Base-by-base conservation (phyloP, 2,329 filamentous ascomycete species). In the Penicillium paneum region DNA sequence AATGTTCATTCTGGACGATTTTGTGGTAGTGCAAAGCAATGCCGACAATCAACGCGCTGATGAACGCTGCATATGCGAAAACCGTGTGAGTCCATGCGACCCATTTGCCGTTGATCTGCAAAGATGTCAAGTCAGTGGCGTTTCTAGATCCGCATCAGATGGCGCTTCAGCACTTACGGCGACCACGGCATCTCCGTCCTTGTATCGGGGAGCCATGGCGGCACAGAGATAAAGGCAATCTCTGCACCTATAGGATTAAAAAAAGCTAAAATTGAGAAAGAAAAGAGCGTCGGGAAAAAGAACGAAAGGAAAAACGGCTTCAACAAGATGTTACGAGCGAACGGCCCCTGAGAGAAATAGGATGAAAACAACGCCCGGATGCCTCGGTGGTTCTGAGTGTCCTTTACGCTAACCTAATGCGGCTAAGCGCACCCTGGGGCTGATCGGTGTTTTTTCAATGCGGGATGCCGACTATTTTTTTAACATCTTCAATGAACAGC, bases 1-100 rank as follows among this genome's bases (percentile, higher is more conserved):
- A 96, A 78, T 92, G 89, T 75, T 99, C 91, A 76, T 99, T 99
- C 75, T 97, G 81, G 52, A 99, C 94, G 64, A 99, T 99, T 79
- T 99, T 99, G 70, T 89, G 84, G 77, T 94, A 97, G 76, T 99
- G 94, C 45, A 99, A 82, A 52, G 80, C 82, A 52, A 87, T 79
- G 62, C 93, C 93, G 58, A 96, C 86, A 52, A 93, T 72, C 62
- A 97, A 80, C 56, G 93, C 93, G 70, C 90, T 91, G 60, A 96
- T 61, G 70, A 97, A 97, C 54, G 93, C 92, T 36, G 71, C 56
- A 73, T 96, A 97, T 56, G 91, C 94, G 64, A 90, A 78, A 44
- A 81, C 74, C 8, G 94, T 99, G 77, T 99, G 94, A 61, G 85
- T 75, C 83, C 89, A 96, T 56, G 91, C 90, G 62, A 99, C 81